Percentiles rank a stretch among this genome's conserved stretches.
Conservation (phyloP, 768 basidiomycete genomes). For the Trametes cubensis region DNA sequence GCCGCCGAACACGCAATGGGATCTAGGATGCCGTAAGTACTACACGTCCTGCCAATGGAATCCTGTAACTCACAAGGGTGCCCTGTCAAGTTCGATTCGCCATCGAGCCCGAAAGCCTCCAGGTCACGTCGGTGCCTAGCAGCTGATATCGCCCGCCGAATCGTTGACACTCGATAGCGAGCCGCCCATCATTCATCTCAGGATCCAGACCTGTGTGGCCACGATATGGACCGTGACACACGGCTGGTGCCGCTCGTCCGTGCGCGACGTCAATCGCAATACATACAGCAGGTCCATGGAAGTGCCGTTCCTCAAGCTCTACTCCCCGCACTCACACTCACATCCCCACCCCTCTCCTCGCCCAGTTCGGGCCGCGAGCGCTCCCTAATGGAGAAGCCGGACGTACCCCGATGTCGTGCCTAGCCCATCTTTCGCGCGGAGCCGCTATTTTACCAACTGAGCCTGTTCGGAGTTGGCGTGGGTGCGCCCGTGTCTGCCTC, state of each 20-base stretch:
- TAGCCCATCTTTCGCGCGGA: constrained; percentile 13
- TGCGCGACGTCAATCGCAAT: too few species aligned
- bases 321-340: neutral
- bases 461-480: constrained; percentile 14
- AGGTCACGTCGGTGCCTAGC: constrained; percentile 8
- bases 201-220: neutral
- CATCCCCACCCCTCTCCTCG: neutral
- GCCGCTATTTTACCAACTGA: constrained; percentile 15
- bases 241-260: neutral
- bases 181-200: constrained; percentile 5
- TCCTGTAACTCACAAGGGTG: too few species aligned
- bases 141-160: constrained; percentile 2
- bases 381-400: neutral
- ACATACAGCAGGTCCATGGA: too few species aligned
- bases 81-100: too few species aligned
- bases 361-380: constrained; percentile 10
- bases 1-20: too few species aligned
- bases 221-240: neutral
- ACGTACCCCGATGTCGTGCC: neutral
- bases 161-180: constrained; percentile 1
- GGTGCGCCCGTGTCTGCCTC: neutral
- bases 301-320: too few species aligned
- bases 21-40: neutral
- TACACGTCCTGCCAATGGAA: too few species aligned
- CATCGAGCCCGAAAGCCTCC: neutral